These are phyloP conservation scores for Lolium multiflorum DNA, from an alignment of 176 grass and related monocot genomes.

Conservation along the genomic window DNA sequence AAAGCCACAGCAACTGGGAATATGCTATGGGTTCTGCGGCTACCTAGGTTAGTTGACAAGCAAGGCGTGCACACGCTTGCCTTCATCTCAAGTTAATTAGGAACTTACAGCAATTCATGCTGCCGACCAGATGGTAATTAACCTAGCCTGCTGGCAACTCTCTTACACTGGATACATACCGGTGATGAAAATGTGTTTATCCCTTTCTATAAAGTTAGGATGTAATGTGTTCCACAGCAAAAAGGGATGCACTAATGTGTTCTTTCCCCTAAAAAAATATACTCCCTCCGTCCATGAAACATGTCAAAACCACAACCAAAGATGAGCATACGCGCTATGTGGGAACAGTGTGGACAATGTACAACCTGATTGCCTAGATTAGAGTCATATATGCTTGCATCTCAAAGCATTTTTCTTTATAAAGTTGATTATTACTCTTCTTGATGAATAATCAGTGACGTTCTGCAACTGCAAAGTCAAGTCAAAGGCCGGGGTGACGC, in stretches of 20 bases:
- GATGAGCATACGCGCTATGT: not conserved
- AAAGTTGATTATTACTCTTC: not conserved
- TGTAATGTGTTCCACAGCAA: not conserved
- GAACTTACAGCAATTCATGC: not conserved
- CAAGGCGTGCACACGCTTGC: conserved; percentile 36
- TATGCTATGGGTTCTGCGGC: conserved; percentile 33
- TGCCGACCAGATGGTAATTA: conserved; percentile 24
- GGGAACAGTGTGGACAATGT: not conserved
- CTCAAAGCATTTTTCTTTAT: not conserved
- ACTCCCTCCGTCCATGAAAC: too few relatives aligned
- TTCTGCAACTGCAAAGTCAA: not conserved
- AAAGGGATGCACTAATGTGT: too few relatives aligned
- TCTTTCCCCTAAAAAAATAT: too few relatives aligned
- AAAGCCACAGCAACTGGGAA: conserved; percentile 33
- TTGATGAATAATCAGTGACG: not conserved
- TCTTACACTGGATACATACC: not conserved
- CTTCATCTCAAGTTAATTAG: conserved; percentile 26
- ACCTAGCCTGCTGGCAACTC: not conserved
- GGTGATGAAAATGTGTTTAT: not conserved
- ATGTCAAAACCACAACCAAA: too few relatives aligned
- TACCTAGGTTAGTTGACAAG: conserved; percentile 17
- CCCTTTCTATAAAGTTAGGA: not conserved
- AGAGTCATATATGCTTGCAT: not conserved
- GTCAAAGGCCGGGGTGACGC: not conserved
- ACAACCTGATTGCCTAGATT: not conserved